phyloP scores from a whole-genome alignment of 2,329 filamentous ascomycete species.

The Cercospora zeae-maydis region DNA sequence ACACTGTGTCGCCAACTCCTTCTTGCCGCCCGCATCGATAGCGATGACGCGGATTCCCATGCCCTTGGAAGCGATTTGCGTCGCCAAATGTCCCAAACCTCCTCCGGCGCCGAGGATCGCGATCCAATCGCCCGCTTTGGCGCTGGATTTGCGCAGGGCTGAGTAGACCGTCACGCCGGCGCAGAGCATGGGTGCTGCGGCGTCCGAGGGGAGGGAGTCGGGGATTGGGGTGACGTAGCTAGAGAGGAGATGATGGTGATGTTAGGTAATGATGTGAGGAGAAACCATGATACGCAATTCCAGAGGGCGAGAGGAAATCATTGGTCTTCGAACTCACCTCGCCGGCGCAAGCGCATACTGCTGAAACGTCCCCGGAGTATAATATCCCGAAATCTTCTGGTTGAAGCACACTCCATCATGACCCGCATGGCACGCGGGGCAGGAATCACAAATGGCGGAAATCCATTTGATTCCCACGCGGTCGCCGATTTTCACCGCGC shows the following conservation, averaged over 20 bases:
- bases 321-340: constrained; percentile 26
- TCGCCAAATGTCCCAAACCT: constrained; percentile 55
- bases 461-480: constrained; percentile 70
- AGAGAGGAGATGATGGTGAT: not conserved
- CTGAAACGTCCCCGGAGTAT: constrained; percentile 68
- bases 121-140: constrained; percentile 58
- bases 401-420: constrained; percentile 56
- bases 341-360: constrained; percentile 63
- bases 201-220: constrained; percentile 55
- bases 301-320: too few relatives aligned
- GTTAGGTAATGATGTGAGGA: not conserved
- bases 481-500: constrained; percentile 61
- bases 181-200: constrained; percentile 65
- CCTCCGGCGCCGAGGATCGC: constrained; percentile 44
- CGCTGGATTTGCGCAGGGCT: constrained; percentile 59
- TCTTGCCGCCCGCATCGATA: constrained; percentile 62
- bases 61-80: constrained; percentile 58
- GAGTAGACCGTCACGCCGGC: constrained; percentile 66
- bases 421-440: constrained; percentile 53
- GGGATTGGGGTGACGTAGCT: constrained; percentile 68
- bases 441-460: constrained; percentile 54
- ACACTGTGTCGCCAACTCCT: constrained; percentile 57
- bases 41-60: constrained; percentile 64
- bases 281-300: too few relatives aligned
- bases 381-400: constrained; percentile 62